Evolutionary conservation across 768 basidiomycete species (phyloP), one percentile per base, ranked within the genome.

Genomic region (Neoboletus subvelutipes): DNA sequence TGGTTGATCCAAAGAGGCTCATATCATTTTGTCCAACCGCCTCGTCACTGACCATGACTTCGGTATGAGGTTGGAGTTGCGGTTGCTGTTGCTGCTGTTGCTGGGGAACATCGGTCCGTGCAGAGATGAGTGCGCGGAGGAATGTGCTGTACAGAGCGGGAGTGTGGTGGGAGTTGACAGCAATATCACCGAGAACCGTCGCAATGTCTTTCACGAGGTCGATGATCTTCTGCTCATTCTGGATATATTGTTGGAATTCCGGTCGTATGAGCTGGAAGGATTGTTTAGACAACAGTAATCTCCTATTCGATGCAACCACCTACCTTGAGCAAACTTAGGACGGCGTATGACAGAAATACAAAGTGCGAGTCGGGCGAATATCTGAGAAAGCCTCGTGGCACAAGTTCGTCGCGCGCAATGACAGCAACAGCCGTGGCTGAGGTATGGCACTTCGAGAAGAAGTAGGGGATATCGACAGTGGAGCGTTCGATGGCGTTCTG

Each of bases 321-420:
- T 50, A 93, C 90, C 86, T 98, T 98, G 59, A 99, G 78, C 61
- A 98, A 76, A 66, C 89, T 96, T 56, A 97, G 76, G 8, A 98
- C 89, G 0, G 93, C 94, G 72, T 98, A 97, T n/a, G 89, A 90
- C 45, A 83, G 84, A 76, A 91, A 88, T 10, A 98, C 95, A 61
- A 91, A 96, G 64, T 90, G 88, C 6, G 91, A 89, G 71, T 98
- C 95, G 5, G 94, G 90, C 1, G 90, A 83, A 72, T 92, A 95
- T 60, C 81, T 86, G 70, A 97, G 76, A 63, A 78, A 88, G 1
- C 90, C 93, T 24, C 77, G 76, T 1, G 92, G 89, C 0, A 85
- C 88, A 26, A 96, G 79, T 58, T 87, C 79, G 62, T 96, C 94
- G 18, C 87, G 83, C 20, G 94, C 84, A 45, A 93, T 74, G 34